Conservation (phyloP, 345 rosid genomes). For the Pseudoturritis turrita region DNA sequence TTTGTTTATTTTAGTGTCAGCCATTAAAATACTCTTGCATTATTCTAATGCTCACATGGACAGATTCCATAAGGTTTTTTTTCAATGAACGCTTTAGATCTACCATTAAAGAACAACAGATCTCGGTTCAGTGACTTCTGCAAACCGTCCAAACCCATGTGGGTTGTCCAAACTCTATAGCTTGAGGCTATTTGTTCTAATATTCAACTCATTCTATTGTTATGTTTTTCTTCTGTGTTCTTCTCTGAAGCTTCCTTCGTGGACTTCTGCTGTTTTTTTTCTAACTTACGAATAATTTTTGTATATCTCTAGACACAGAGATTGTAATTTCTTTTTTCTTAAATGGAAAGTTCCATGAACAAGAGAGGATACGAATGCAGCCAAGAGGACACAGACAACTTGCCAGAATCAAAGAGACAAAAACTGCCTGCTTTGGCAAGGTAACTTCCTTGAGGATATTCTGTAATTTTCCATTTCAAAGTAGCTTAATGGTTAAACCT, state of each 20-base stretch:
- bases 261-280: conserved; percentile 21
- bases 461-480: neutral
- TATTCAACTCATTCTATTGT: conserved; percentile 15
- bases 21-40: conserved; percentile 27
- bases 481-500: neutral
- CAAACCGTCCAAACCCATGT: conserved; percentile 37
- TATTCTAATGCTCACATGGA: conserved; percentile 33
- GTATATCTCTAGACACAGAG: conserved; percentile 1
- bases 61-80: conserved; percentile 30
- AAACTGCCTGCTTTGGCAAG: conserved; percentile 84
- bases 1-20: conserved; percentile 20
- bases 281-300: conserved; percentile 28
- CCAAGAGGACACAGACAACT: conserved; percentile 44
- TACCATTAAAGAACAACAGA: conserved; percentile 33
- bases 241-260: conserved; percentile 40
- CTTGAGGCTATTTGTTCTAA: conserved; percentile 20
- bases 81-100: conserved; percentile 26
- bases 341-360: conserved; percentile 66
- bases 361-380: conserved; percentile 56
- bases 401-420: conserved; percentile 61
- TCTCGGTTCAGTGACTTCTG: conserved; percentile 37
- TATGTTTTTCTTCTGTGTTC: conserved; percentile 26
- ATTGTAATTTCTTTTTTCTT: conserved; percentile 22
- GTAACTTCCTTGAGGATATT: conserved; percentile 34
- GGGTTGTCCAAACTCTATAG: conserved; percentile 26